These are phyloP conservation scores for Parsonsia alboflavescens DNA, from an alignment of 257 asterid genomes.

Conservation along the genomic window DNA sequence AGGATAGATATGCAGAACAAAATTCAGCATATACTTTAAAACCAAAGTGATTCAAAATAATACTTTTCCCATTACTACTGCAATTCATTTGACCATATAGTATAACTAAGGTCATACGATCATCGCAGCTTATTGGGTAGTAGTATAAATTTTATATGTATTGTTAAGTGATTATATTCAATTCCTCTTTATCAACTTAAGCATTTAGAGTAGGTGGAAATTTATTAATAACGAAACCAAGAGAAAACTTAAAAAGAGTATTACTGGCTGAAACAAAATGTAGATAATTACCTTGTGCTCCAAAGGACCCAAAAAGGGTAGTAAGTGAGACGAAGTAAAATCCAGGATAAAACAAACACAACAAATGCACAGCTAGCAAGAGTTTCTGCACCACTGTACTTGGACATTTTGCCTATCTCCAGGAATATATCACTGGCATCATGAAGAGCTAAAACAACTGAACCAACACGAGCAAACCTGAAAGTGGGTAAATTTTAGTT, in stretches of 20 bases:
- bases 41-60: background rate
- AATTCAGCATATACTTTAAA: background rate
- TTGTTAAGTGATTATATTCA: too few species aligned
- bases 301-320: slow-evolving; percentile 86
- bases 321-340: slow-evolving; percentile 74
- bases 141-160: background rate
- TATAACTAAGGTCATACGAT: background rate
- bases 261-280: background rate
- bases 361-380: slow-evolving; percentile 76
- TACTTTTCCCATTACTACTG: background rate
- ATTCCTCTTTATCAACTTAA: too few species aligned
- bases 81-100: slow-evolving; percentile 5
- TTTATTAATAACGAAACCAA: background rate
- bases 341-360: slow-evolving; percentile 61
- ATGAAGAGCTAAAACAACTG: slow-evolving; percentile 81
- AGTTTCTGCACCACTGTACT: slow-evolving; percentile 79
- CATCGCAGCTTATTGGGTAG: background rate
- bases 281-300: slow-evolving; percentile 72
- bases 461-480: slow-evolving; percentile 88
- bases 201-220: too few species aligned
- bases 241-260: slow-evolving; percentile 2
- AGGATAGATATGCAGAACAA: background rate
- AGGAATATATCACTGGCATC: slow-evolving; percentile 91
- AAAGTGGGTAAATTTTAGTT: slow-evolving; percentile 6
- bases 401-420: slow-evolving; percentile 93